Percentiles rank a stretch among this genome's conserved stretches.
Evolutionary conservation across 306 rosid species (phyloP).

Genomic region (Prunus armeniaca): DNA sequence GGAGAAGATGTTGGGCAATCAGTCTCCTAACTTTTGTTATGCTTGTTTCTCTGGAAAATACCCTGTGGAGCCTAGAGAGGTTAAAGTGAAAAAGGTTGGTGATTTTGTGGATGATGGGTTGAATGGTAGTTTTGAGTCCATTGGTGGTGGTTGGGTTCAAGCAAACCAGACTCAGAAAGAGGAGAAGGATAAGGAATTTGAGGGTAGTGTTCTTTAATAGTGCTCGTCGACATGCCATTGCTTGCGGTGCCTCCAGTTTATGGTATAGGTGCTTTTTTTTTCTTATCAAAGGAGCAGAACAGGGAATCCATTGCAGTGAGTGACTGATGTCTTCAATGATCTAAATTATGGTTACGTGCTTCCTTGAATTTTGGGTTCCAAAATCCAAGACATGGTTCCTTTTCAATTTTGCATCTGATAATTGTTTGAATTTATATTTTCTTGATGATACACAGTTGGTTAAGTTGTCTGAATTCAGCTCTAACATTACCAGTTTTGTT

Average conservation of each 20-base stretch:
- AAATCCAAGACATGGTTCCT: constrained; percentile 21
- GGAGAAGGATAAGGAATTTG: constrained; percentile 1
- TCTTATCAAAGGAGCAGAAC: neutral
- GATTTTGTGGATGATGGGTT: constrained; percentile 90
- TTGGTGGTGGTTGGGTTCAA: constrained; percentile 85
- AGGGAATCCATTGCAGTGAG: constrained; percentile 3
- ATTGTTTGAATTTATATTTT: constrained; percentile 11
- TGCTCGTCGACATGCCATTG: neutral
- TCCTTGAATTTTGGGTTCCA: constrained; percentile 17
- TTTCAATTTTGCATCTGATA: constrained; percentile 21
- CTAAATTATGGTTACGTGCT: constrained; percentile 25
- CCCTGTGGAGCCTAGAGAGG: constrained; percentile 86
- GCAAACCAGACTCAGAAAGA: constrained; percentile 36
- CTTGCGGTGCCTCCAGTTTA: neutral
- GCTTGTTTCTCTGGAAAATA: constrained; percentile 94
- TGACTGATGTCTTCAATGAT: constrained; percentile 15
- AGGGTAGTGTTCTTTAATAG: constrained; percentile 5
- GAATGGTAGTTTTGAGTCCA: constrained; percentile 72
- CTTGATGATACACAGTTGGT: constrained; percentile 6
- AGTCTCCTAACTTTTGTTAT: constrained; percentile 64
- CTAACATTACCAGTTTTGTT: neutral
- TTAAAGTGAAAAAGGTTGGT: constrained; percentile 87
- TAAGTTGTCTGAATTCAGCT: neutral
- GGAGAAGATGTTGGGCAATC: constrained; percentile 44
- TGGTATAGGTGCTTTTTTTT: constrained; percentile 1